Evolutionary conservation across 208 protist genomes (phyloP), one percentile per base, ranked within the genome.

Genomic region (Porcisia hertigi): DNA sequence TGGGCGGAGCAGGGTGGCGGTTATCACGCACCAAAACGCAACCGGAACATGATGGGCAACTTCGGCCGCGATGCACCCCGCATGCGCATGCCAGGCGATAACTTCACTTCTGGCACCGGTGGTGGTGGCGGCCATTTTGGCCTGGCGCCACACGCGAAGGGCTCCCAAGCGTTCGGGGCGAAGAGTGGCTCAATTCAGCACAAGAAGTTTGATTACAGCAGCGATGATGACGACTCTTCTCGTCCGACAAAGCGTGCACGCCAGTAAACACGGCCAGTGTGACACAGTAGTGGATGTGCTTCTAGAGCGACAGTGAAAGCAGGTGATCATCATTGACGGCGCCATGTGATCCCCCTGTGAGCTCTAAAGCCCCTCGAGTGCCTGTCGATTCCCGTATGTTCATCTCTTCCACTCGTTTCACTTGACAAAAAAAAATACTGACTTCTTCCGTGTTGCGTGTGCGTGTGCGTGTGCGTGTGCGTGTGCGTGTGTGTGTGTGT

Each of bases 181-280:
- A 70, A 49, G 69, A 76, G 73, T 30, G 73, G 77, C 57, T 49
- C 66, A 69, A 90, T 84, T 43, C 75, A 83, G 62, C 86, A 88
- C 73, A 95, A 88, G 71, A 80, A 76, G 43, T 94, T 92, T 71
- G 91, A 90, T 41, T 81, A 88, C 74, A 92, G 87, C 76, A 84
- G 86, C 75, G 88, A 92, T 69, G 89, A 93, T 6, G 85, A 87
- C 49, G 76, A 86, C 45, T 55, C 71, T n/a, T 71, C 74, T 34
- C 77, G 53, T 16, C 82, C 91, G 16, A 47, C 74, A 8, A 92
- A 92, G 81, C 77, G 73, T 5, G 70, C 74, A 1, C 84, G 78
- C 58, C 72, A 77, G 11, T 66, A 76, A 23, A 57, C 39, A 34
- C 20, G 5, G 12, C 39, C 11, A n/a, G 62, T 3, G 18, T 6